Percentiles rank a stretch among this genome's conserved stretches.
Conservation (phyloP, 805 yeast species). For the Millerago galiae region DNA sequence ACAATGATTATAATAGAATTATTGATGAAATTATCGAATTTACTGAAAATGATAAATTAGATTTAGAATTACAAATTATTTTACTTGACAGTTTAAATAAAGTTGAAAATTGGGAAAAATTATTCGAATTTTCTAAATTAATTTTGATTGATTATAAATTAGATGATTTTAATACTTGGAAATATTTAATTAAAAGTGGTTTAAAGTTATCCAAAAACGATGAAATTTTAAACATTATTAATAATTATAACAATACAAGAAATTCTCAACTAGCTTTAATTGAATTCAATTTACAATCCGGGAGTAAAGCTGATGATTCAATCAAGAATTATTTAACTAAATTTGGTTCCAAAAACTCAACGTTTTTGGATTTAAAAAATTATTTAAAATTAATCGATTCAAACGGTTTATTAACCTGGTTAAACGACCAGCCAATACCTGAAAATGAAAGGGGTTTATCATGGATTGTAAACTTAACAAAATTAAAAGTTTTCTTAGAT, state of each 20-base stretch:
- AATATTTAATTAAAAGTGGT: constrained; percentile 42
- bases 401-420: constrained; percentile 12
- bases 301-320: constrained; percentile 19
- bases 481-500: constrained; percentile 36
- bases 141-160: constrained; percentile 43
- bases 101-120: constrained; percentile 34
- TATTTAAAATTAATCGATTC: constrained; percentile 19
- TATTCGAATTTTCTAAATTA: constrained; percentile 34
- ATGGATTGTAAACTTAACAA: constrained; percentile 38
- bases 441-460: constrained; percentile 17
- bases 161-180: constrained; percentile 79
- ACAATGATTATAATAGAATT: constrained; percentile 30
- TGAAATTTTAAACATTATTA: constrained; percentile 28
- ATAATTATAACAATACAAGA: constrained; percentile 35
- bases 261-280: constrained; percentile 52
- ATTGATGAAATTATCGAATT: constrained; percentile 28
- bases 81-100: constrained; percentile 42
- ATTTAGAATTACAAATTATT: constrained; percentile 58
- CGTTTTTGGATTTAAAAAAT: constrained; percentile 50
- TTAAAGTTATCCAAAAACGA: constrained; percentile 24
- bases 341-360: constrained; percentile 55
- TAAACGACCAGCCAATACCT: constrained; percentile 21
- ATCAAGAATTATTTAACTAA: constrained; percentile 32
- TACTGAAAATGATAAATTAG: constrained; percentile 30
- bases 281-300: constrained; percentile 31